Evolutionary conservation across 2,329 filamentous ascomycete species (phyloP).

Genomic region (Trichoderma endophyticum): DNA sequence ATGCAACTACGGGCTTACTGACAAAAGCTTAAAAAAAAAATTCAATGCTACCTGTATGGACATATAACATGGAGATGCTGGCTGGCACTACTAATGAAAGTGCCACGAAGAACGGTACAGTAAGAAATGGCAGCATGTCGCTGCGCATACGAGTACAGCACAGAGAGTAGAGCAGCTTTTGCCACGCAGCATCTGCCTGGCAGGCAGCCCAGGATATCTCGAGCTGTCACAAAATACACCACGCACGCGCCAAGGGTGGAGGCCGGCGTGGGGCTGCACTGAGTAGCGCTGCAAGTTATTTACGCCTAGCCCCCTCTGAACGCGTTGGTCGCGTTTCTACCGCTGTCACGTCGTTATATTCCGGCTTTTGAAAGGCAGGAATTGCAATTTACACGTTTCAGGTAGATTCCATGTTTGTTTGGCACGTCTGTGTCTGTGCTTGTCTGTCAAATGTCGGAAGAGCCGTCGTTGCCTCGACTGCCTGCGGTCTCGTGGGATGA

Average conservation of each 20-base stretch:
- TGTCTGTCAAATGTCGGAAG: constrained; percentile 29
- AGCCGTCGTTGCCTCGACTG: constrained; percentile 41
- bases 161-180: background rate
- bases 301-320: background rate
- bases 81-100: background rate
- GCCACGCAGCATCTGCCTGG: background rate
- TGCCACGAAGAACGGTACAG: background rate
- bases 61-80: background rate
- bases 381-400: background rate
- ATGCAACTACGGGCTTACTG: background rate
- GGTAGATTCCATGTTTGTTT: background rate
- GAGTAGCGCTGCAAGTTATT: constrained; percentile 9
- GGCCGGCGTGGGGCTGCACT: background rate
- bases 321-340: constrained; percentile 6
- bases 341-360: background rate
- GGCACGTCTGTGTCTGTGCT: background rate
- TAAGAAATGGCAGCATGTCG: background rate
- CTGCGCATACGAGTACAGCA: background rate
- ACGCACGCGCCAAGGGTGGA: constrained; percentile 1
- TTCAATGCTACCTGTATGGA: background rate
- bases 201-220: background rate
- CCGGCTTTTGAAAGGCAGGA: background rate
- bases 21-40: background rate
- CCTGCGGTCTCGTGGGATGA: constrained; percentile 39
- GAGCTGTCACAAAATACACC: background rate